phyloP scores from a whole-genome alignment of 805 yeast genomes.

The Kuraishia cidri region DNA sequence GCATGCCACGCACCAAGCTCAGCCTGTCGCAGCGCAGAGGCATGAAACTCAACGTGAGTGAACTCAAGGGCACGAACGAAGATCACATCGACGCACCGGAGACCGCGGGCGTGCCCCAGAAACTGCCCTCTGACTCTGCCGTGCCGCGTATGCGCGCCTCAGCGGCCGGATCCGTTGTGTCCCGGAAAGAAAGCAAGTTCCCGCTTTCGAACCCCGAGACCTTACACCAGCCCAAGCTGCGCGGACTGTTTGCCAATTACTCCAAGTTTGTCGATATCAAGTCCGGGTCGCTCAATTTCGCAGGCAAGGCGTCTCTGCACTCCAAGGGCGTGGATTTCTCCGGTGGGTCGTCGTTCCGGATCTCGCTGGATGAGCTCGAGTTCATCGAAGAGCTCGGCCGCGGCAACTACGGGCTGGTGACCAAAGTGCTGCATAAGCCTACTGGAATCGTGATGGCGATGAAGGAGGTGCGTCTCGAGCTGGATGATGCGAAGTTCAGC shows the following conservation, averaged over 20 bases:
- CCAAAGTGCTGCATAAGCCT: conserved; percentile 88
- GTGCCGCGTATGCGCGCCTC: conserved; percentile 12
- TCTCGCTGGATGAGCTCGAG: conserved; percentile 77
- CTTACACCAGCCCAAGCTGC: conserved; percentile 25
- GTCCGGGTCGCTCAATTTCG: conserved; percentile 85
- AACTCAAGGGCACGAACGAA: conserved; percentile 2
- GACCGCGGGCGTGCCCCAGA: conserved; percentile 1
- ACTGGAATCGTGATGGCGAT: conserved; percentile 92
- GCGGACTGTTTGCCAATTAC: conserved; percentile 73
- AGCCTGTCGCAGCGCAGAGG: conserved; percentile 47
- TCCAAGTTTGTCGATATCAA: conserved; percentile 85
- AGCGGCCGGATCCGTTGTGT: conserved; percentile 9
- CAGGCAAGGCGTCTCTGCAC: conserved; percentile 88
- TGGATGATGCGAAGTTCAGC: conserved; percentile 88
- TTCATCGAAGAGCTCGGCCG: conserved; percentile 85
- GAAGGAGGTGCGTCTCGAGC: conserved; percentile 90
- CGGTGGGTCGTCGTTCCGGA: conserved; percentile 79
- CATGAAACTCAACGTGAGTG: conserved; percentile 34
- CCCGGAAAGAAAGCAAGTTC: conserved; percentile 8
- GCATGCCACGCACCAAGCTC: conserved; percentile 3
- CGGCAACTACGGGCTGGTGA: conserved; percentile 95
- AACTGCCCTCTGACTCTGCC: conserved; percentile 10
- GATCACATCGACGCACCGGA: conserved; percentile 11
- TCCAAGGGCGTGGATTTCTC: conserved; percentile 89
- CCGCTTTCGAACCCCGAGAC: conserved; percentile 13